Evolutionary conservation across 2,329 filamentous ascomycete species (phyloP), one percentile per base, ranked within the genome.

Genomic region (Rutstroemia sydowiana): DNA sequence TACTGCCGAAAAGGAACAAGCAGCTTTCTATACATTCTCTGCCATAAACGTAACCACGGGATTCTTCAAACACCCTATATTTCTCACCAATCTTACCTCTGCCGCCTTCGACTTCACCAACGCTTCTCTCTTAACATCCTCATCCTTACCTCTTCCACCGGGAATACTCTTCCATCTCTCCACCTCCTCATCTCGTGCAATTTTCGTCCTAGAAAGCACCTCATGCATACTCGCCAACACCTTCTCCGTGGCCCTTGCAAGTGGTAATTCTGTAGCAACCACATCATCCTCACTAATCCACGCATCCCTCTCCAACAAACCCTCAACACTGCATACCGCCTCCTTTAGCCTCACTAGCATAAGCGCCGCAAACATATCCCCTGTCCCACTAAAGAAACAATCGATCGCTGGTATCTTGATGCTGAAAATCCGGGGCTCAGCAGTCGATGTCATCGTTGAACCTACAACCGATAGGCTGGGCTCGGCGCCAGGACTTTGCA

Each of bases 301-400:
- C 55, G 82, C 82, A 5, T 72, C 69, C 2, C 70, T 78, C 7
- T 72, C 66, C 14, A 74, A 69, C 3, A 95, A 70, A 2, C 66
- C 67, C 16, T 64, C 57, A 1, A 51, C 71, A 3, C 70, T 70
- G 48, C 73, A 69, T 1, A 88, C 85, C 23, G 88, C 90, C 73
- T 97, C 88, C 53, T 92, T 84, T 64, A 98, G 82, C 28, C 92
- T 83, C 37, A 88, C 88, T 1, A 95, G 82, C 65, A 89, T 90
- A 42, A 98, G 76, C 7, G 92, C 92, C 28, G 90, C 92, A 66
- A 98, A 97, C 92, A 98, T 96, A 72, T 98, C 93, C 43, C 93
- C 93, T 0, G 95, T 97, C 37, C 93, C 93, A 62, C 87, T 90
- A 71, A 97, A 98, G 75, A 93, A 95, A 70, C 90, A 88, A 65